Base-by-base conservation (phyloP, 208 protist genomes). In the Novymonas esmeraldas region DNA sequence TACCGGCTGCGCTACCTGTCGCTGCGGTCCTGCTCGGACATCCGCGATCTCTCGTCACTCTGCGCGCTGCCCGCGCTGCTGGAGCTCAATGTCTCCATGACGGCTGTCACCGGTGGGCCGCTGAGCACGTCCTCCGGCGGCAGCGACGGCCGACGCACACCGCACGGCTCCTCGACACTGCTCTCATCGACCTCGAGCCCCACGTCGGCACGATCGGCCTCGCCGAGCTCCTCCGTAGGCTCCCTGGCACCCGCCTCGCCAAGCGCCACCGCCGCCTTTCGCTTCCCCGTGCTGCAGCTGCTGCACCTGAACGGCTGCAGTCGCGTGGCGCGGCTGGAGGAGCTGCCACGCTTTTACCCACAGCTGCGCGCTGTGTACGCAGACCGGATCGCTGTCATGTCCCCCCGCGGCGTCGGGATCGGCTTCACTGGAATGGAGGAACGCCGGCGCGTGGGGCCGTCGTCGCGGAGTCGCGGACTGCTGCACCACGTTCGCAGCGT, bases 81-180 rank as follows among this genome's bases (percentile, higher is more conserved):
- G 20, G 70, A 80, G 59, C 68, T 93, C n/a, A 78, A 93, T 68
- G 36, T 85, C 11, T 85, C 78, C 28, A 38, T 75, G 61, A 75
- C 70, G 6, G 39, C 61, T 26, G 52, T 64, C 5, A 16, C 29
- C 28, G 22, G 64, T 13, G 29, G 42, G 0, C 13, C 13, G 49
- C 29, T 55, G 28, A 56, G 51, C 42, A 51, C 39, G 2, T 28
- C 39, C 18, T 52, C 16, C 26, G 49, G 24, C 6, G 51, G 44
- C 6, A 51, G 58, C 20, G 61, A 61, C n/a, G 50, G 38, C 3
- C 60, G 39, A 0, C 44, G 61, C 18, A 46, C 45, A 9, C 42
- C 70, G 2, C 52, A 52, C 7, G 59, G 61, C 45, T 38, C 62
- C 6, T 28, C 44, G 11, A 26, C 52, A 20, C 38, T 31, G 26